Conservation (phyloP, 495 filamentous ascomycete species). For the Trypethelium eluteriae region DNA sequence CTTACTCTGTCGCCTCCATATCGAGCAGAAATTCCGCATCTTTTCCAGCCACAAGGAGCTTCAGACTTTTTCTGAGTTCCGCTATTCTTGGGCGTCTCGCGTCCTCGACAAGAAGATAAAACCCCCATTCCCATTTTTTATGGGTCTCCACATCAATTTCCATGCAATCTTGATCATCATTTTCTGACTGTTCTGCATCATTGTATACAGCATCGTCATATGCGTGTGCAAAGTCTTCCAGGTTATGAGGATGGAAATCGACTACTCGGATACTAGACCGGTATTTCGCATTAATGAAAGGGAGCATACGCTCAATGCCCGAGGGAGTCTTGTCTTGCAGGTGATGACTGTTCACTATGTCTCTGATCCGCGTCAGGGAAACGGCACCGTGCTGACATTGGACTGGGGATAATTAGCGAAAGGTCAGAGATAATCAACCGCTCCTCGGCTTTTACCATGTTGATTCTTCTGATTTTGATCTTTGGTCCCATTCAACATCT, state of each 20-base stretch:
- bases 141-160: constrained; percentile 2
- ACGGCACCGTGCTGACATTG: constrained; percentile 35
- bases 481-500: neutral
- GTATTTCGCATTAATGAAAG: constrained; percentile 72
- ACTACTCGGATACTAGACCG: constrained; percentile 61
- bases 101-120: constrained; percentile 31
- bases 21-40: constrained; percentile 59
- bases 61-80: constrained; percentile 36
- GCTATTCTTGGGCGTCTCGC: constrained; percentile 14
- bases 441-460: constrained; percentile 31
- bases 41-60: constrained; percentile 56
- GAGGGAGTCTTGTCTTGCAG: constrained; percentile 33
- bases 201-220: constrained; percentile 24
- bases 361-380: constrained; percentile 37
- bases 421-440: neutral
- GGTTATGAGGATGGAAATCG: constrained; percentile 64
- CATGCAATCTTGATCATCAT: constrained; percentile 17
- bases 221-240: constrained; percentile 62
- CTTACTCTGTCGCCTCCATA: constrained; percentile 62
- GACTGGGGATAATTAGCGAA: constrained; percentile 17
- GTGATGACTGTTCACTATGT: constrained; percentile 45
- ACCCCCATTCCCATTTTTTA: constrained; percentile 32
- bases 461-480: constrained; percentile 10
- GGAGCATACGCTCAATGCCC: constrained; percentile 43
- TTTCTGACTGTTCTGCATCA: constrained; percentile 17